A percentile compares a stretch with the other conserved stretches of the same genome.
phyloP scores from a whole-genome alignment of 805 yeast genomes.

The Saccharomycopsis vini region DNA sequence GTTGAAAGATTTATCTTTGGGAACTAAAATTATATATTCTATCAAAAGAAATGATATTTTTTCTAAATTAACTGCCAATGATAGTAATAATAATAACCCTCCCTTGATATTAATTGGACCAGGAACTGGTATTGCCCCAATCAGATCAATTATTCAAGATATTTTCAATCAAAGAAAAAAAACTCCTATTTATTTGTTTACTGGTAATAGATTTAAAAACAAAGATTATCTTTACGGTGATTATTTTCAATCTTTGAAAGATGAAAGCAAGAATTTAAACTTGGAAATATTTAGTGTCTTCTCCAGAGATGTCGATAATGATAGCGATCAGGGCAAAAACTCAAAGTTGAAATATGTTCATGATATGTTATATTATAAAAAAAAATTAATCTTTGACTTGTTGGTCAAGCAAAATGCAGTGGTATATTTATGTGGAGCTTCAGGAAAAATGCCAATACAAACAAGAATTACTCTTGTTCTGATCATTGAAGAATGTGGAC shows the following conservation, averaged over 20 bases:
- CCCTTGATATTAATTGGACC: constrained; percentile 77
- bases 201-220: constrained; percentile 60
- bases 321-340: background rate
- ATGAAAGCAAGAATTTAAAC: constrained; percentile 23
- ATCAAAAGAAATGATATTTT: constrained; percentile 5
- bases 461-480: constrained; percentile 73
- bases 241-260: constrained; percentile 36
- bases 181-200: constrained; percentile 43
- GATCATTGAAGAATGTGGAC: constrained; percentile 41
- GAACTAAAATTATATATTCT: constrained; percentile 4
- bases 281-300: constrained; percentile 37
- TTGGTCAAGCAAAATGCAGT: constrained; percentile 48
- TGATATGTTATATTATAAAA: constrained; percentile 49
- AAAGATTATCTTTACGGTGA: constrained; percentile 64
- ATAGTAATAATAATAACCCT: constrained; percentile 13
- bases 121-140: constrained; percentile 96
- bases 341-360: constrained; percentile 64
- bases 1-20: constrained; percentile 22
- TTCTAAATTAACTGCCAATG: background rate
- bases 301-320: constrained; percentile 45
- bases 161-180: constrained; percentile 20
- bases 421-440: constrained; percentile 82
- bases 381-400: constrained; percentile 37
- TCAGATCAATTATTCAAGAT: constrained; percentile 57
- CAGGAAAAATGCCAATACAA: constrained; percentile 89